Base-by-base conservation (phyloP, 805 yeast species). In the Torulaspora delbrueckii region DNA sequence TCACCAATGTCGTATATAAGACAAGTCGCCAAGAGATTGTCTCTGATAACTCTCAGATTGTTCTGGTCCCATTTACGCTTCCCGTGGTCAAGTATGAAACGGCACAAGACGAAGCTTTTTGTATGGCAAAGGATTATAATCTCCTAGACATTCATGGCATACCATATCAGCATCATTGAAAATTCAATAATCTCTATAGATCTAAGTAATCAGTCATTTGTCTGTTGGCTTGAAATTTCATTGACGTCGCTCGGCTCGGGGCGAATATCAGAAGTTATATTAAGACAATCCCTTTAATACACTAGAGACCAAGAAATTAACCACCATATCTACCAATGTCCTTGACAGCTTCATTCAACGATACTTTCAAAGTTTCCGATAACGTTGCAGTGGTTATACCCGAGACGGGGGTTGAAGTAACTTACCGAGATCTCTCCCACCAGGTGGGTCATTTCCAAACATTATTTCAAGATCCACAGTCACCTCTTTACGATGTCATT, bases 371-470 rank as follows among this genome's bases (percentile, higher is more conserved):
- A 13, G 62, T 69, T 1, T 62, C 72, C 1, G 70, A 69, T 32
- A 59, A 63, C 25, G 60, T 68, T 13, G 79, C 80, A 6, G 54
- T 79, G 22, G 57, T 70, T 25, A 59, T 76, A 18, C 82, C 83
- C 5, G 72, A 70, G 32, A 54, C 57, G 2, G 75, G 74, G n/a
- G 68, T 73, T 12, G 59, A 65, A 27, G 63, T 80, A 7, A 62
- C 71, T 4, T 81, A 77, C 55, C 54, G 60, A 4, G 71, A 74
- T 24, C 62, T 80, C 8, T 64, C 73, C 16, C 65, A 66, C 13
- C 66, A 71, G 44, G 69, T 77, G 1, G 74, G 72, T 1, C 77
- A 74, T 46, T 65, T 79, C 48, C 80, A 78, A 54, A 68, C 75
- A 6, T 55, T 79, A 46, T 79, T 67, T 55, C 62, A 52, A 52